phyloP scores from a whole-genome alignment of 345 rosid species.

The Viola odorata region DNA sequence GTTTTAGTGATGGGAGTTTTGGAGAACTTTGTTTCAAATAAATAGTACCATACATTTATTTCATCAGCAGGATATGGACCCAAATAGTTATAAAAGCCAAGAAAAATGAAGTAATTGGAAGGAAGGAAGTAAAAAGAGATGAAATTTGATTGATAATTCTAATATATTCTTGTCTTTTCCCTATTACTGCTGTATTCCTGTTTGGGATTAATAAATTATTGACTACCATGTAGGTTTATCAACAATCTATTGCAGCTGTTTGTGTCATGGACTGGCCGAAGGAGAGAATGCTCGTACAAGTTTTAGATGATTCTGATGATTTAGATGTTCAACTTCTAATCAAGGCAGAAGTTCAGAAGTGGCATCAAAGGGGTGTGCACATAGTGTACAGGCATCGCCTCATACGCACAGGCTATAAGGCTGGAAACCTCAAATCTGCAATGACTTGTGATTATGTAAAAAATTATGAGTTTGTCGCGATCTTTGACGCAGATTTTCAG shows the following conservation, averaged over 20 bases:
- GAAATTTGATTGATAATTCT: too few species aligned
- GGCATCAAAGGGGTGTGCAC: constrained; percentile 81
- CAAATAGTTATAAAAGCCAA: too few species aligned
- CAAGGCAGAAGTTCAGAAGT: constrained; percentile 81
- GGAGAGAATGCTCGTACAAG: constrained; percentile 81
- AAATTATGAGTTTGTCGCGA: constrained; percentile 78
- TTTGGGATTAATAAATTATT: background rate
- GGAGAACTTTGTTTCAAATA: too few species aligned
- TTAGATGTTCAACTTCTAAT: constrained; percentile 66
- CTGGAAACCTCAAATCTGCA: constrained; percentile 92
- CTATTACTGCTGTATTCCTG: background rate
- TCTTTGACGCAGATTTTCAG: constrained; percentile 92
- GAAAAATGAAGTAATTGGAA: too few species aligned
- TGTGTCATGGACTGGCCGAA: constrained; percentile 87
- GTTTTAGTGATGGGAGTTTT: too few species aligned
- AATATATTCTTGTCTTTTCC: background rate
- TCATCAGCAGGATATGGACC: too few species aligned
- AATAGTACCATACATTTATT: too few species aligned
- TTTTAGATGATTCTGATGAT: constrained; percentile 85
- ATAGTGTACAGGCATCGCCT: constrained; percentile 82
- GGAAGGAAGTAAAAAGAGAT: too few species aligned
- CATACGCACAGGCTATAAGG: constrained; percentile 82
- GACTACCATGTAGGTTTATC: constrained; percentile 52
- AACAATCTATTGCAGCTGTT: constrained; percentile 74
- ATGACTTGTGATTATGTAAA: constrained; percentile 82